These are phyloP conservation scores for Pseudomassariella vexata DNA, from an alignment of 2,329 filamentous ascomycete genomes.

Conservation along the genomic window DNA sequence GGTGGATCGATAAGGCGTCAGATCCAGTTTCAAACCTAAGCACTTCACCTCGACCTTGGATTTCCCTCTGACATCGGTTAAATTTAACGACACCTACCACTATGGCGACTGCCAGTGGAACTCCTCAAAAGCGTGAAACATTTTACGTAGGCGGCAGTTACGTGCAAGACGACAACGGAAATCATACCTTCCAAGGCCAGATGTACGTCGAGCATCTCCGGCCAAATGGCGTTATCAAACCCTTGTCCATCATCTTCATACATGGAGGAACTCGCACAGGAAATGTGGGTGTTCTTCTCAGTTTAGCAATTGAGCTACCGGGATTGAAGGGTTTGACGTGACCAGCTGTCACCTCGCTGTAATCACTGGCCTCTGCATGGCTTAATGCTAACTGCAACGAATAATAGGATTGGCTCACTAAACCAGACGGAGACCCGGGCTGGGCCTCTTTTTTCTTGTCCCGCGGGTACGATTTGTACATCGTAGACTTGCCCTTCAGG, in stretches of 20 bases:
- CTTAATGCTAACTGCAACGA: slow-evolving; percentile 3
- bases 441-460: slow-evolving; percentile 42
- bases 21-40: too few relatives aligned
- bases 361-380: too few relatives aligned
- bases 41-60: too few relatives aligned
- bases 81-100: too few relatives aligned
- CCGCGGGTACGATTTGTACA: slow-evolving; percentile 40
- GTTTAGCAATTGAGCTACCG: too few relatives aligned
- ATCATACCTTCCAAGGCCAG: slow-evolving; percentile 30
- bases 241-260: slow-evolving; percentile 33
- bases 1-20: too few relatives aligned
- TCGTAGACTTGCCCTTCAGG: slow-evolving; percentile 39
- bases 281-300: slow-evolving; percentile 25
- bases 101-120: too few relatives aligned
- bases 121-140: too few relatives aligned
- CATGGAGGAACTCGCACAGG: slow-evolving; percentile 36
- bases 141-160: slow-evolving; percentile 33
- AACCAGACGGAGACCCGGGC: slow-evolving; percentile 37
- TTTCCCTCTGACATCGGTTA: too few relatives aligned
- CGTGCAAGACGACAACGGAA: slow-evolving; percentile 20
- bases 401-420: slow-evolving; percentile 37
- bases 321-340: too few relatives aligned
- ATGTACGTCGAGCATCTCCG: slow-evolving; percentile 48
- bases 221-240: slow-evolving; percentile 22
- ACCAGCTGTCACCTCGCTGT: too few relatives aligned